These are phyloP conservation scores for Pneumocystis oryctolagi DNA, from an alignment of 1,139 yeast species.

Conservation along the genomic window DNA sequence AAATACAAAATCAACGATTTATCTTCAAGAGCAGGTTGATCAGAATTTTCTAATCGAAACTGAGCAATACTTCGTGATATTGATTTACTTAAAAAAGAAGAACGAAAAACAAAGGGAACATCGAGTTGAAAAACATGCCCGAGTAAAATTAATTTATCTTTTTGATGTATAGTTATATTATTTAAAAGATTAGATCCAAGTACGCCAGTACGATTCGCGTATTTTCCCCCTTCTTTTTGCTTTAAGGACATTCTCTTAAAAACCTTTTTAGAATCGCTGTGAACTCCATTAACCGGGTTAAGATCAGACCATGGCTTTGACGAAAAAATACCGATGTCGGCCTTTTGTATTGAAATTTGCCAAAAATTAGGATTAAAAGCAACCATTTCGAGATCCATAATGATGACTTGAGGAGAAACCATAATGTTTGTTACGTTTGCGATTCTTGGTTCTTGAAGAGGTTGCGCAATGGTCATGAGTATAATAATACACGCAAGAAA, in stretches of 20 bases:
- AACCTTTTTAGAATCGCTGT: neutral
- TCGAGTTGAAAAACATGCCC: neutral
- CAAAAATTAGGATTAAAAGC: slow-evolving; percentile 83
- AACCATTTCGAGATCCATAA: slow-evolving; percentile 61
- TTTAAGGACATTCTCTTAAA: too few species aligned
- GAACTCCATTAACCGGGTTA: slow-evolving; percentile 10
- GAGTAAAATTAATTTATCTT: neutral
- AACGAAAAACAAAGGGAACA: neutral
- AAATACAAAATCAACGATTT: neutral
- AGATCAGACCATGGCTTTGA: slow-evolving; percentile 40
- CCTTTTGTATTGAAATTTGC: slow-evolving; percentile 46
- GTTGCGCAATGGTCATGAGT: slow-evolving; percentile 83
- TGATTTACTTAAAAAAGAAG: neutral
- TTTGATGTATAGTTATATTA: neutral
- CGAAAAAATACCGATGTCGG: slow-evolving; percentile 78
- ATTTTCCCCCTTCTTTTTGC: too few species aligned
- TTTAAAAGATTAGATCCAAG: neutral
- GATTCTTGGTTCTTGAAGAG: slow-evolving; percentile 52
- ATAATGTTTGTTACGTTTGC: slow-evolving; percentile 51
- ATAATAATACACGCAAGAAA: slow-evolving; percentile 22
- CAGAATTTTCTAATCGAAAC: neutral
- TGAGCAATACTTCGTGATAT: neutral
- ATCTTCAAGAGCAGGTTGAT: neutral
- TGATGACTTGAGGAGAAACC: slow-evolving; percentile 70
- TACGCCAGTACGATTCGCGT: neutral